These are phyloP conservation scores for Pythium plurisporium DNA, from an alignment of 352 stramenopile genomes.

Conservation along the genomic window DNA sequence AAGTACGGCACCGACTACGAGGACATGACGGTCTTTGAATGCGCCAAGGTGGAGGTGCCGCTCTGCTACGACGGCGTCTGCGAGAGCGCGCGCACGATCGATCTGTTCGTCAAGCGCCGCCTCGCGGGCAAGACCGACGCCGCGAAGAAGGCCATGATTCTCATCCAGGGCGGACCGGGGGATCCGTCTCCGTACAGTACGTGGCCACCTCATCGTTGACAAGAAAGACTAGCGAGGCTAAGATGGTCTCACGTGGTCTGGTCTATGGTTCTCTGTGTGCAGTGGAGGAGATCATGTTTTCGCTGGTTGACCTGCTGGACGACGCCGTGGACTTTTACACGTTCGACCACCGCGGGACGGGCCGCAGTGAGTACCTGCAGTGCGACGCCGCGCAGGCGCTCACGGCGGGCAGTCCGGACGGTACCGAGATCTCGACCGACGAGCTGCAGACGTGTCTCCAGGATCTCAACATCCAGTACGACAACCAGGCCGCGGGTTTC, in stretches of 20 bases:
- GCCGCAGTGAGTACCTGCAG: slow-evolving; percentile 20
- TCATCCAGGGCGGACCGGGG: slow-evolving; percentile 16
- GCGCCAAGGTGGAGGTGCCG: slow-evolving; percentile 53
- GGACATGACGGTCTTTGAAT: slow-evolving; percentile 34
- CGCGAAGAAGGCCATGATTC: slow-evolving; percentile 5
- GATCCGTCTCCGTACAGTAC: neutral
- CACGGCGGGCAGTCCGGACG: slow-evolving; percentile 11
- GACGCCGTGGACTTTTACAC: slow-evolving; percentile 24
- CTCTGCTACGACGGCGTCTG: slow-evolving; percentile 69
- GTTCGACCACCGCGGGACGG: slow-evolving; percentile 32
- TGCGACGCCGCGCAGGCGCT: slow-evolving; percentile 22
- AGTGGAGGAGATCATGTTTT: slow-evolving; percentile 11
- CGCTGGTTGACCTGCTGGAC: slow-evolving; percentile 6
- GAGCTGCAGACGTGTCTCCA: slow-evolving; percentile 21
- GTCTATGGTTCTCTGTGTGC: no score
- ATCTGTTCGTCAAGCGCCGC: slow-evolving; percentile 39
- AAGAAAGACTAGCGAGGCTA: no score
- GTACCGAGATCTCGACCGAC: slow-evolving; percentile 2
- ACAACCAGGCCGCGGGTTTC: slow-evolving; percentile 12
- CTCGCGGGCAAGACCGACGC: neutral
- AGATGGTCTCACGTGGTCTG: neutral
- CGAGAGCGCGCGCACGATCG: slow-evolving; percentile 45
- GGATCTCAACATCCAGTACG: slow-evolving; percentile 24
- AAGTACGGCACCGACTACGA: neutral
- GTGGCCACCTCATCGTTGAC: no score